Percentiles rank a stretch among this genome's conserved stretches.
These are phyloP conservation scores for Scheffersomyces quercinus DNA, from an alignment of 1,139 yeast species.

Conservation along the genomic window DNA sequence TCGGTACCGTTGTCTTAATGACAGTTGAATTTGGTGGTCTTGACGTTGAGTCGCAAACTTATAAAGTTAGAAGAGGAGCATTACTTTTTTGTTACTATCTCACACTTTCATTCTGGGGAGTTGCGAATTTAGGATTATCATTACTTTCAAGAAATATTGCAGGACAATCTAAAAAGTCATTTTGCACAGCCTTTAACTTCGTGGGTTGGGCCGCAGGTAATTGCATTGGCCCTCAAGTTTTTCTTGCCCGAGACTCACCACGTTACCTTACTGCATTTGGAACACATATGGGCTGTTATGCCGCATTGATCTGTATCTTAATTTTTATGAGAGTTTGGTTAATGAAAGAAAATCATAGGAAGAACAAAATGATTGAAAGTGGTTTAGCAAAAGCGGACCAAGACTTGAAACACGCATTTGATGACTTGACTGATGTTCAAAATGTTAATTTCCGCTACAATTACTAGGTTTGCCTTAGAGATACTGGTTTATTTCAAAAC, in stretches of 20 bases:
- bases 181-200: conserved; percentile 7
- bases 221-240: neutral
- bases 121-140: conserved; percentile 4
- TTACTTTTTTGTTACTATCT: conserved; percentile 10
- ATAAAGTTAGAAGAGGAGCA: neutral
- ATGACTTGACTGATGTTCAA: conserved; percentile 39
- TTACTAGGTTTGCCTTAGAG: neutral
- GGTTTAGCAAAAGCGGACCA: conserved; percentile 10
- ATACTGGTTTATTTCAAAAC: too few relatives aligned
- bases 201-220: conserved; percentile 5
- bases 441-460: conserved; percentile 30
- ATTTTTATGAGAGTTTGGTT: conserved; percentile 11
- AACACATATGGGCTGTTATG: conserved; percentile 9
- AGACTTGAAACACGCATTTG: conserved; percentile 23
- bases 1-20: conserved; percentile 13
- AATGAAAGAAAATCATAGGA: conserved; percentile 15
- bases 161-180: conserved; percentile 13
- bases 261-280: conserved; percentile 1
- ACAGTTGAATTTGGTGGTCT: conserved; percentile 2
- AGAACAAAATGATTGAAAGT: conserved; percentile 14
- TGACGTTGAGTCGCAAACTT: neutral
- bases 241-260: conserved; percentile 2
- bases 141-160: conserved; percentile 9
- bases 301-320: conserved; percentile 7
- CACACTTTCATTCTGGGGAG: conserved; percentile 11